Evolutionary conservation across 306 rosid species (phyloP).

Genomic region (Vigna reflexopilosa): DNA sequence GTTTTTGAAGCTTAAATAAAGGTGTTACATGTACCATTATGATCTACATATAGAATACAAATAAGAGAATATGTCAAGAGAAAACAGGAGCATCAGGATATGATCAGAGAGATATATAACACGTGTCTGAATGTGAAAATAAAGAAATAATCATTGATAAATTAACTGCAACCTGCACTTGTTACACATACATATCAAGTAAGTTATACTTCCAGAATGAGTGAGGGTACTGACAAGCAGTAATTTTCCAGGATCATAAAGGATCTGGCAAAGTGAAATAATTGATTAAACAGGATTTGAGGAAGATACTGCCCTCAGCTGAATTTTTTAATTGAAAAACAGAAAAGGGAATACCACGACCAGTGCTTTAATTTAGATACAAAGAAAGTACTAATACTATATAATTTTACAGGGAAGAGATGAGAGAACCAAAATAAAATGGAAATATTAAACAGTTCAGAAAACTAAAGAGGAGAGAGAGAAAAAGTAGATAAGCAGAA

Average conservation of each 20-base stretch:
- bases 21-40: not conserved
- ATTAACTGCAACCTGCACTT: not conserved
- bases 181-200: not conserved
- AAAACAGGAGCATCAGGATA: not conserved
- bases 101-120: not conserved
- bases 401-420: not conserved
- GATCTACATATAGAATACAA: not conserved
- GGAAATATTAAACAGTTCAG: not conserved
- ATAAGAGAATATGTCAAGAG: not conserved
- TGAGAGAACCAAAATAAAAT: not conserved
- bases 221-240: not conserved
- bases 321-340: not conserved
- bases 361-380: not conserved
- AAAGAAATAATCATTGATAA: not conserved
- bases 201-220: conserved; percentile 16
- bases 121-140: not conserved
- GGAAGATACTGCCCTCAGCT: not conserved
- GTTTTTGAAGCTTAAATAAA: not conserved
- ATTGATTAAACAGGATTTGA: not conserved
- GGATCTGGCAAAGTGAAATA: not conserved
- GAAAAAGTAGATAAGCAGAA: not conserved
- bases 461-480: not conserved
- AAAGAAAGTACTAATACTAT: not conserved
- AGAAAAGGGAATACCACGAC: conserved; percentile 17
- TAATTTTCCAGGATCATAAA: conserved; percentile 6